Evolutionary conservation across 2,329 filamentous ascomycete genomes (phyloP).

Genomic region (Cladosporium sp.): DNA sequence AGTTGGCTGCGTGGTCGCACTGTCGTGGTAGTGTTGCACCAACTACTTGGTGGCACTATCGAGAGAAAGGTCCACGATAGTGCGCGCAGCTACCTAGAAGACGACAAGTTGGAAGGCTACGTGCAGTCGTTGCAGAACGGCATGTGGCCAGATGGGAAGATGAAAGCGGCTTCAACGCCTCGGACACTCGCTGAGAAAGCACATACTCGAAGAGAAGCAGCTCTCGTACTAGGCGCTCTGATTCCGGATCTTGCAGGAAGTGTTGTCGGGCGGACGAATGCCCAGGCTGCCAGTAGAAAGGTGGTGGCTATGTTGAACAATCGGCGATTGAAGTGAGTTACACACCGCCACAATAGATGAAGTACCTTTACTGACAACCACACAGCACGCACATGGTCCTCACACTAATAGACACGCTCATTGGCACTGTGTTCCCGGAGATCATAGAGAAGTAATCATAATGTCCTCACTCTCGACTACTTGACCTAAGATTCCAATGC

Average conservation of each 20-base stretch:
- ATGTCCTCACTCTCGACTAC: neutral
- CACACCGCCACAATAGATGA: neutral
- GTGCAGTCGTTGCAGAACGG: conserved; percentile 69
- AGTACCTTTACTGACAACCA: conserved; percentile 27
- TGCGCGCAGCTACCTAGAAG: conserved; percentile 69
- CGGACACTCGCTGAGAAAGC: conserved; percentile 73
- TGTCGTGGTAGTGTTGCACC: conserved; percentile 93
- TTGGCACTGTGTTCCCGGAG: conserved; percentile 47
- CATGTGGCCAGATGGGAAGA: conserved; percentile 75
- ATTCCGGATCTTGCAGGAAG: conserved; percentile 88
- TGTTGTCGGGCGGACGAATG: conserved; percentile 90
- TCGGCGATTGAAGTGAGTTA: conserved; percentile 76
- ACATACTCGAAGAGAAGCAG: conserved; percentile 81
- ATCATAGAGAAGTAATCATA: conserved; percentile 16
- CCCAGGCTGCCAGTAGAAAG: conserved; percentile 82
- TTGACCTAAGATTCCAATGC: neutral
- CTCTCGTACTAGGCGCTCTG: conserved; percentile 82
- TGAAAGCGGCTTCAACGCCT: conserved; percentile 52
- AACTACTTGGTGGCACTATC: conserved; percentile 91
- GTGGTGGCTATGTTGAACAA: conserved; percentile 93
- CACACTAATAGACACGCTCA: conserved; percentile 50
- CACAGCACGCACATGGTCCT: conserved; percentile 52
- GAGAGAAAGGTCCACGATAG: conserved; percentile 92
- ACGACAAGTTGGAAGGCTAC: conserved; percentile 76
- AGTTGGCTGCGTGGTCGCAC: conserved; percentile 96